Conservation (phyloP, 2,329 filamentous ascomycete genomes). For the Coniosporium tulheliwenetii region DNA sequence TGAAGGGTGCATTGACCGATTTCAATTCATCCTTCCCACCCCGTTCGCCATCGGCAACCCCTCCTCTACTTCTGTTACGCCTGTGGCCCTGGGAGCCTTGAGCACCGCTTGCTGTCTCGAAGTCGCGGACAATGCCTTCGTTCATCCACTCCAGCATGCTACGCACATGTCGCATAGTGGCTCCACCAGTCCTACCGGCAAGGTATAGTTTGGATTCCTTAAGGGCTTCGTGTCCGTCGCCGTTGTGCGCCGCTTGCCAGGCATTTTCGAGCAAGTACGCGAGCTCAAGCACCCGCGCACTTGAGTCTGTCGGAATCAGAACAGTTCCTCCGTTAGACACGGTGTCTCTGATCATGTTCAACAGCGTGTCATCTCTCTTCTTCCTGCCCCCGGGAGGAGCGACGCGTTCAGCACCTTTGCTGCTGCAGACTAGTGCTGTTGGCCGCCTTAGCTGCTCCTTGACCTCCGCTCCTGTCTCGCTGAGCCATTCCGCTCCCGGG, state of each 20-base stretch:
- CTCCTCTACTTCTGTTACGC: conserved; percentile 20
- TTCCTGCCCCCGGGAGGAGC: conserved; percentile 57
- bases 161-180: conserved; percentile 76
- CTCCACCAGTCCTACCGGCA: conserved; percentile 71
- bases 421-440: conserved; percentile 86
- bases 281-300: conserved; percentile 82
- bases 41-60: conserved; percentile 20
- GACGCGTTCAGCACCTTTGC: conserved; percentile 57
- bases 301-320: conserved; percentile 86
- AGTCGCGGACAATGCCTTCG: conserved; percentile 81
- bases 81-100: conserved; percentile 15
- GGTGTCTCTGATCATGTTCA: conserved; percentile 68
- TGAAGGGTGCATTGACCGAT: conserved; percentile 56
- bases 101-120: conserved; percentile 47
- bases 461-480: conserved; percentile 72
- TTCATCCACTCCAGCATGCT: conserved; percentile 99
- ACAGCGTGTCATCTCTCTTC: conserved; percentile 70
- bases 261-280: conserved; percentile 86
- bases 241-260: conserved; percentile 36
- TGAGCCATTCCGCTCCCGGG: conserved; percentile 83
- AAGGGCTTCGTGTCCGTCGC: conserved; percentile 15
- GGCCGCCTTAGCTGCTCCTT: conserved; percentile 88
- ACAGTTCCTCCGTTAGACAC: conserved; percentile 76
- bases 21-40: conserved; percentile 22
- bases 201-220: conserved; percentile 52